phyloP scores from a whole-genome alignment of 306 rosid species.

The Erythrophleum fordii region DNA sequence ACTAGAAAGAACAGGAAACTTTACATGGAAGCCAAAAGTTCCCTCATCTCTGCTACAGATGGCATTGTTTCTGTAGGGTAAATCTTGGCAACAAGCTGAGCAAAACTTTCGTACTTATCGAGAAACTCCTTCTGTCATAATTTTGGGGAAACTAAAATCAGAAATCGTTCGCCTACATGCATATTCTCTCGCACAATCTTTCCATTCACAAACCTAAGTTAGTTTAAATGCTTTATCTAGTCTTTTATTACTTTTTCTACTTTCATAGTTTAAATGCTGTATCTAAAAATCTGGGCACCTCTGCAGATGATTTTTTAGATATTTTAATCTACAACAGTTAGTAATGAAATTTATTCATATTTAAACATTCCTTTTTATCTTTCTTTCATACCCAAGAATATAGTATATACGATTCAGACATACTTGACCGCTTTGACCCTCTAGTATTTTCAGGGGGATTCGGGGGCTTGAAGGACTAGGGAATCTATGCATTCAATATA shows the following conservation, averaged over 20 bases:
- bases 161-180: slow-evolving; percentile 32
- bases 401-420: neutral
- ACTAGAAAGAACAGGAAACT: slow-evolving; percentile 29
- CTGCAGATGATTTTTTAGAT: neutral
- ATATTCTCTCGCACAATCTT: neutral
- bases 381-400: neutral
- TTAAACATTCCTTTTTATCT: neutral
- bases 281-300: neutral
- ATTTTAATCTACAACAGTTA: neutral
- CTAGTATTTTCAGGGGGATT: neutral
- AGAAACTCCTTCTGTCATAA: slow-evolving; percentile 90
- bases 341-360: neutral
- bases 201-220: slow-evolving; percentile 8
- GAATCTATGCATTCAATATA: neutral
- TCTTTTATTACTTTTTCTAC: neutral
- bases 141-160: slow-evolving; percentile 29
- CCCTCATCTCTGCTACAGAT: slow-evolving; percentile 79
- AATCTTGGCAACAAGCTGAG: slow-evolving; percentile 84
- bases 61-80: slow-evolving; percentile 78
- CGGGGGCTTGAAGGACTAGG: neutral
- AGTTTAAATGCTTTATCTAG: neutral
- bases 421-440: neutral
- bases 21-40: slow-evolving; percentile 80
- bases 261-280: neutral
- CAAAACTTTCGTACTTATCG: slow-evolving; percentile 92